Evolutionary conservation across 805 yeast species (phyloP).

Genomic region (Candida suzukii): DNA sequence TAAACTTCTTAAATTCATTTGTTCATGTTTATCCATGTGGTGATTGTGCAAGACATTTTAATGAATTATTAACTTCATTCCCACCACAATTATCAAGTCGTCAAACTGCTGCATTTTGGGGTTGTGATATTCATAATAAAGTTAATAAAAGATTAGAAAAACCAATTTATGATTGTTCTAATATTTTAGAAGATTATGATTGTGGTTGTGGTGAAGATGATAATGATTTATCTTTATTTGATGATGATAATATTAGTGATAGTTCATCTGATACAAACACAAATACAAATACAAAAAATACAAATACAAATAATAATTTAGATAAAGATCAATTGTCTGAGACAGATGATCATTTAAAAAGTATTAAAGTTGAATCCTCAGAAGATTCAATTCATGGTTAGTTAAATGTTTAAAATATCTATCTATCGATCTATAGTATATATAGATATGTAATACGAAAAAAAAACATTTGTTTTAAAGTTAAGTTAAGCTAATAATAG

Average conservation of each 20-base stretch:
- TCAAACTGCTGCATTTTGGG: slow-evolving; percentile 88
- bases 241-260: slow-evolving; percentile 7
- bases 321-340: slow-evolving; percentile 11
- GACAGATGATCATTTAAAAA: slow-evolving; percentile 31
- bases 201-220: slow-evolving; percentile 91
- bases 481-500: no score
- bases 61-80: slow-evolving; percentile 51
- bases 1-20: slow-evolving; percentile 61
- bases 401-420: no score
- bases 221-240: slow-evolving; percentile 41
- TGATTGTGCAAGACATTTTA: slow-evolving; percentile 93
- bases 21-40: slow-evolving; percentile 96
- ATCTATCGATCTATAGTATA: no score
- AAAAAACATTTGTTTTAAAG: no score
- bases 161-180: slow-evolving; percentile 74
- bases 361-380: slow-evolving; percentile 38
- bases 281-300: background rate
- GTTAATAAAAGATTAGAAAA: slow-evolving; percentile 72
- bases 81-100: slow-evolving; percentile 84
- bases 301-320: background rate
- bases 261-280: background rate
- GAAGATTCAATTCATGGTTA: slow-evolving; percentile 25
- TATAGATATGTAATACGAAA: no score
- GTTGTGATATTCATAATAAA: slow-evolving; percentile 84
- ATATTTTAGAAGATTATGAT: slow-evolving; percentile 82